phyloP scores from a whole-genome alignment of 306 rosid genomes.

The Gastrolobium villosum region DNA sequence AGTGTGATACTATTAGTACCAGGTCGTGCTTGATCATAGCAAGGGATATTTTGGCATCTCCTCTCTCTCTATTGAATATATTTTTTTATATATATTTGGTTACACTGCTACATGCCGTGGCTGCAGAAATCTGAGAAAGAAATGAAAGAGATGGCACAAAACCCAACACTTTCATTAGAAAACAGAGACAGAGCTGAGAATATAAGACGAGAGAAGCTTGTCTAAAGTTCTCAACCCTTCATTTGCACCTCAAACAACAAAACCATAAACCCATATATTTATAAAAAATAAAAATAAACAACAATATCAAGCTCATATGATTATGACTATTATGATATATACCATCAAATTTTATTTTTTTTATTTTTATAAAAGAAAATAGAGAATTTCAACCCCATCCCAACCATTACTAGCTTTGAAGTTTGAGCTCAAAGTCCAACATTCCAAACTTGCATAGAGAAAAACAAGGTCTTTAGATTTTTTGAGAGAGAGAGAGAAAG shows the following conservation, averaged over 20 bases:
- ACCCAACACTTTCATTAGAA: conserved; percentile 71
- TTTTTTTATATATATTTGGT: not conserved
- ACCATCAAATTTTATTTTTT: not conserved
- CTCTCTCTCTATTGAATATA: not conserved
- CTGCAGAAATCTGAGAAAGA: conserved; percentile 77
- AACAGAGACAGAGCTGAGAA: conserved; percentile 64
- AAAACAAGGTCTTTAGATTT: conserved; percentile 40
- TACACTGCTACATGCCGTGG: conserved; percentile 59
- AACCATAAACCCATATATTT: not conserved
- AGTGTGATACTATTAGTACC: no score
- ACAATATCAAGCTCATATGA: conserved; percentile 52
- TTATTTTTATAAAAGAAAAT: not conserved
- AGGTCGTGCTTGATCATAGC: not conserved
- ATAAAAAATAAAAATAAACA: not conserved
- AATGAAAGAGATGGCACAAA: conserved; percentile 75
- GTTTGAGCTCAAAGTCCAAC: conserved; percentile 70
- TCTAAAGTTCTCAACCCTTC: conserved; percentile 49
- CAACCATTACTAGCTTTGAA: conserved; percentile 60
- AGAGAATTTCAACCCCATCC: conserved; percentile 39
- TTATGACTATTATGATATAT: conserved; percentile 42
- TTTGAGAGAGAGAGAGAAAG: conserved; percentile 40
- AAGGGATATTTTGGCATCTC: conserved; percentile 42
- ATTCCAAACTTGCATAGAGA: conserved; percentile 57
- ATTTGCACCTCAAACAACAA: conserved; percentile 8
- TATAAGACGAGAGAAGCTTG: conserved; percentile 61